A percentile compares a stretch with the other conserved stretches of the same genome.
Conservation (phyloP, 2,329 filamentous ascomycete genomes). For the Neopestalotiopsis sp. region DNA sequence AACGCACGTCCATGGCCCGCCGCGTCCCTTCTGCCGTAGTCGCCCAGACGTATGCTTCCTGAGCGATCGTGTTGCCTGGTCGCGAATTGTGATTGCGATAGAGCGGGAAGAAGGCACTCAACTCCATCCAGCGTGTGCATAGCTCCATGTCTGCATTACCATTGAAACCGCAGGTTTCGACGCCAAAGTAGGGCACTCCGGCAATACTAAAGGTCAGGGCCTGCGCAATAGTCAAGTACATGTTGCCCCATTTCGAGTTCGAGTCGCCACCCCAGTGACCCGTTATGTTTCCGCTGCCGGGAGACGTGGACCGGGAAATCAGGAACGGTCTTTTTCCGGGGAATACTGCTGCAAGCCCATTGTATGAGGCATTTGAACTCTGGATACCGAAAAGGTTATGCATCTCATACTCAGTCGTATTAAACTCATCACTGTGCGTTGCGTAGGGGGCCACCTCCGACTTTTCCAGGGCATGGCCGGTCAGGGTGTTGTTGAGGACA, state of each 20-base stretch:
- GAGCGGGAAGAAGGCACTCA: conserved; percentile 78
- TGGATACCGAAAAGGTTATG: conserved; percentile 81
- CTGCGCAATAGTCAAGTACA: conserved; percentile 80
- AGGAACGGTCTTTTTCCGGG: conserved; percentile 80
- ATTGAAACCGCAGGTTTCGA: conserved; percentile 73
- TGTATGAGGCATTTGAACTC: conserved; percentile 78
- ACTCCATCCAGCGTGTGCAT: conserved; percentile 76
- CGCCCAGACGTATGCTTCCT: conserved; percentile 76
- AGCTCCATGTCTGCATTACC: conserved; percentile 72
- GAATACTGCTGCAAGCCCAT: conserved; percentile 68
- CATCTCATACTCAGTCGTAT: conserved; percentile 78
- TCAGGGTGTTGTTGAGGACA: conserved; percentile 70
- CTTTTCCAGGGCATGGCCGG: conserved; percentile 63
- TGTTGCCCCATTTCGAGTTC: conserved; percentile 72
- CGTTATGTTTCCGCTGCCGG: conserved; percentile 75
- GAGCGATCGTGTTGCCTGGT: conserved; percentile 53
- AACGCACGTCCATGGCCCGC: conserved; percentile 73
- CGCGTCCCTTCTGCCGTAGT: conserved; percentile 68
- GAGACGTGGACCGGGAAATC: conserved; percentile 83
- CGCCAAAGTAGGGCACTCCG: conserved; percentile 79
- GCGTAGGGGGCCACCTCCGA: conserved; percentile 43
- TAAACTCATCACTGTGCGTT: conserved; percentile 68
- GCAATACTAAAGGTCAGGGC: conserved; percentile 77
- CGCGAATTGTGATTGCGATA: conserved; percentile 78
- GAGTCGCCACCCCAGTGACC: conserved; percentile 86